Base-by-base conservation (phyloP, 2,329 filamentous ascomycete species). In the Anisogramma anomala region DNA sequence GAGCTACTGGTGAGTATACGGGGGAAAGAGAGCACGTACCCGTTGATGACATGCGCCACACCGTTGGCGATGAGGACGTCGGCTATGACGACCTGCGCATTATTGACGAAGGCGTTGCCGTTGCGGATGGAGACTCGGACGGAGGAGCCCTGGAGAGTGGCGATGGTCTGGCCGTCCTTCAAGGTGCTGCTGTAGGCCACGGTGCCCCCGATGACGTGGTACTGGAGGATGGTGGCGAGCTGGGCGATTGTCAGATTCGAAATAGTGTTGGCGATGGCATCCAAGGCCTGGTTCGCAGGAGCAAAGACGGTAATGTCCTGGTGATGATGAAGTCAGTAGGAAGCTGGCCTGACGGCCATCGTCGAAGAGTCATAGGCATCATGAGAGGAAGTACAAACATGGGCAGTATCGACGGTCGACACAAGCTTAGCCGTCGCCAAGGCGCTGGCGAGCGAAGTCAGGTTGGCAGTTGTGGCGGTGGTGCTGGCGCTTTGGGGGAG, bases 241-340 rank as follows among this genome's bases (percentile, higher is more conserved):
- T 73, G 56, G 4, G 65, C 56, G 0, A 58, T 53, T 18, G 63
- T 64, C 22, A 79, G 55, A 43, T 66, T 65, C 20, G 58, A 54
- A 9, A 76, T 53, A 19, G 68, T 60, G 36, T 66, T 72, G 42
- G 69, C 74, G 32, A 82, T 72, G 19, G 62, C 57, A 25, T 68
- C 62, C 60, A 82, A 77, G 10, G 77, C 77, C 2, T 61, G 61
- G 54, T 81, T 77, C 53, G 62, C 67, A 2, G 79, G 79, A 0
- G 71, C 76, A 48, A 84, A 82, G 47, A 83, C 65, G 41, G 79
- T 83, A 28, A 82, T 49, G 52, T 77, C 65, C 20, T 52, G 50
- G 15, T 18, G n/a, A 14, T 3, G 2, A 1, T 20, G 31, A n/a
- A n/a, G n/a, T n/a, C n/a, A n/a, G n/a, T n/a, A n/a, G n/a, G n/a